Conservation (phyloP, 805 yeast genomes). For the Starmera quercuum region DNA sequence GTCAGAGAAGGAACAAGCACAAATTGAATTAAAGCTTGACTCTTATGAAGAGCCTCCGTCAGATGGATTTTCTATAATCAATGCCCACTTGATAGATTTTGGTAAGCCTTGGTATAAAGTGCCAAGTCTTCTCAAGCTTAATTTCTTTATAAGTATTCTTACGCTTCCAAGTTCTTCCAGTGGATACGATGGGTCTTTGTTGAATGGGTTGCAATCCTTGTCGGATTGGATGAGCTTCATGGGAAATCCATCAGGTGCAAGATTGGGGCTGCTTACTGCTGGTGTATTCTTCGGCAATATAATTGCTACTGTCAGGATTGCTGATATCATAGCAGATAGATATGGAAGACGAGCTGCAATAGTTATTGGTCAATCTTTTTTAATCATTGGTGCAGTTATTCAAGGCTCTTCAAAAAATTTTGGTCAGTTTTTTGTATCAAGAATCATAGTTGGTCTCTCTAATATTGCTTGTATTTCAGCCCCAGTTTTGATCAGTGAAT, state of each 20-base stretch:
- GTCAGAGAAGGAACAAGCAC: no score
- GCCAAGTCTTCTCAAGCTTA: not conserved
- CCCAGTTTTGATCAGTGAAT: constrained; percentile 31
- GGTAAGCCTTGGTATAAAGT: constrained; percentile 1
- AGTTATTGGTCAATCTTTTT: not conserved
- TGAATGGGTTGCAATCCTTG: not conserved
- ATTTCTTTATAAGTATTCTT: not conserved
- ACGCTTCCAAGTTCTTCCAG: not conserved
- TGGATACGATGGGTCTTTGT: constrained; percentile 1
- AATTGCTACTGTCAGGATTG: not conserved
- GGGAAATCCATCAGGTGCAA: not conserved
- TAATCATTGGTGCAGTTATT: constrained; percentile 1
- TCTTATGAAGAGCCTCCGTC: no score
- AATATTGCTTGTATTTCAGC: not conserved
- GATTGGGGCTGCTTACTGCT: not conserved
- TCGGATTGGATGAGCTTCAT: not conserved
- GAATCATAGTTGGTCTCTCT: not conserved
- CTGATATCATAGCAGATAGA: not conserved
- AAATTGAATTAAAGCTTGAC: no score
- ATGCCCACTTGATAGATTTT: not conserved
- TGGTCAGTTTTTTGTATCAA: not conserved
- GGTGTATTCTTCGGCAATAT: not conserved
- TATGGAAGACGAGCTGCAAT: not conserved
- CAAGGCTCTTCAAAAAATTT: constrained; percentile 1
- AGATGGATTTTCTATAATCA: no score